A percentile compares a stretch with the other conserved stretches of the same genome.
Conservation (phyloP, 164 flowering plant species). For the Brasenia schreberi region DNA sequence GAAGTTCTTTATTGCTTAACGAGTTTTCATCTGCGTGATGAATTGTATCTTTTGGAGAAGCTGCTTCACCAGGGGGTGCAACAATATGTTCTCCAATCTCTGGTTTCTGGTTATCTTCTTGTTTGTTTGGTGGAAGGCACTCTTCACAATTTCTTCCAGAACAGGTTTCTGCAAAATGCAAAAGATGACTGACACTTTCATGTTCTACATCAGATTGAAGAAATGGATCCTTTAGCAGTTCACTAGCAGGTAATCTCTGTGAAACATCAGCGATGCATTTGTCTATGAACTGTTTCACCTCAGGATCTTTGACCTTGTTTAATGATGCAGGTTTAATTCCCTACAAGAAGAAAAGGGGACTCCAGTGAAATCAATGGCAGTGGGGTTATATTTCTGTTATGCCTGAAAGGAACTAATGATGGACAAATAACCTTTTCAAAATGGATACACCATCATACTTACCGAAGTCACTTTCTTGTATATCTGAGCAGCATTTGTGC, state of each 20-base stretch:
- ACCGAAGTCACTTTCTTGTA: constrained; percentile 89
- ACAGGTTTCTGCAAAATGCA: constrained; percentile 4
- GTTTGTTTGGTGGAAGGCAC: background rate
- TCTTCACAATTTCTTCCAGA: constrained; percentile 23
- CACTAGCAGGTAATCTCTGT: constrained; percentile 62
- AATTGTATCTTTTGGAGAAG: background rate
- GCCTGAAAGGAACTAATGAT: background rate
- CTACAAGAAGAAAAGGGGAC: constrained; percentile 21
- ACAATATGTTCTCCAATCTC: background rate
- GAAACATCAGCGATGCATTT: constrained; percentile 78
- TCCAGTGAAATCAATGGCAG: background rate
- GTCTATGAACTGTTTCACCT: constrained; percentile 62
- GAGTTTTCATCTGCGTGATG: constrained; percentile 5
- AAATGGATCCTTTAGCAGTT: constrained; percentile 75
- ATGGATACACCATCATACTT: constrained; percentile 15
- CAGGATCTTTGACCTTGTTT: constrained; percentile 66
- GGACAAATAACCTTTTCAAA: background rate
- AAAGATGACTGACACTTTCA: constrained; percentile 26
- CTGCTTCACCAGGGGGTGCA: background rate
- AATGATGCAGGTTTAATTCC: constrained; percentile 93
- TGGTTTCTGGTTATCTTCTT: background rate
- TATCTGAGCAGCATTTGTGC: constrained; percentile 92
- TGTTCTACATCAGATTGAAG: constrained; percentile 41
- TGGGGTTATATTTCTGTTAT: background rate
- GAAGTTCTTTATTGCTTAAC: constrained; percentile 6